Conservation (phyloP, 805 yeast species). For the Citeromyces nyonsensis region DNA sequence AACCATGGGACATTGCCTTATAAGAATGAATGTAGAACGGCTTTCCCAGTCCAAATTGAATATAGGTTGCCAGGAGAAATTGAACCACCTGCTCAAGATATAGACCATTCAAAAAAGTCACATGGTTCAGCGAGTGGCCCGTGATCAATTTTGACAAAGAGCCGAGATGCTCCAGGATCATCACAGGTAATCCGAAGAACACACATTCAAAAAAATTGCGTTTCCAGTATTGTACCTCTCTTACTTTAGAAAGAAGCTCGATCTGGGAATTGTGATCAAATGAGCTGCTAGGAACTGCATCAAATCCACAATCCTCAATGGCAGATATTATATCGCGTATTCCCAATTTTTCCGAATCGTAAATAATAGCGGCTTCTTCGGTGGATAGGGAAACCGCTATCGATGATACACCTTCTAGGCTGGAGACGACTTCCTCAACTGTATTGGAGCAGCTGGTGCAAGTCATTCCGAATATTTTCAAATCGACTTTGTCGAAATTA, state of each 20-base stretch:
- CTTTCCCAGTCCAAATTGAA: conserved; percentile 54
- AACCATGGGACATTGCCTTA: conserved; percentile 50
- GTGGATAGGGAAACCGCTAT: conserved; percentile 36
- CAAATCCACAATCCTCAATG: conserved; percentile 36
- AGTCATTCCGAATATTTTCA: conserved; percentile 45
- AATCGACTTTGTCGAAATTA: conserved; percentile 6
- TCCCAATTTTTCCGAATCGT: conserved; percentile 37
- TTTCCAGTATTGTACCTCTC: conserved; percentile 66
- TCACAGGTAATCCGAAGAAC: conserved; percentile 46
- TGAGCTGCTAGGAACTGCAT: conserved; percentile 28
- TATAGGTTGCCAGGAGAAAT: conserved; percentile 36
- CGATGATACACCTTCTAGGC: conserved; percentile 27
- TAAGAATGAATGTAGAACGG: conserved; percentile 51
- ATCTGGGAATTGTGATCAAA: conserved; percentile 57
- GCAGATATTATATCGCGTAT: conserved; percentile 43
- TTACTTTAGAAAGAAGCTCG: conserved; percentile 45
- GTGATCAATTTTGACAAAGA: conserved; percentile 14
- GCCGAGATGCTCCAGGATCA: too few relatives aligned
- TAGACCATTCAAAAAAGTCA: conserved; percentile 31
- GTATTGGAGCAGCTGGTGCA: conserved; percentile 36
- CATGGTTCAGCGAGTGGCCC: conserved; percentile 17
- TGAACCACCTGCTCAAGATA: conserved; percentile 50
- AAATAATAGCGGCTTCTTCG: conserved; percentile 37
- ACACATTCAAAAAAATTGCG: conserved; percentile 33
- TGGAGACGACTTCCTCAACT: conserved; percentile 28